Evolutionary conservation across 1,284 basidiomycete species (phyloP).

Genomic region (Exobasidium rhododendri): DNA sequence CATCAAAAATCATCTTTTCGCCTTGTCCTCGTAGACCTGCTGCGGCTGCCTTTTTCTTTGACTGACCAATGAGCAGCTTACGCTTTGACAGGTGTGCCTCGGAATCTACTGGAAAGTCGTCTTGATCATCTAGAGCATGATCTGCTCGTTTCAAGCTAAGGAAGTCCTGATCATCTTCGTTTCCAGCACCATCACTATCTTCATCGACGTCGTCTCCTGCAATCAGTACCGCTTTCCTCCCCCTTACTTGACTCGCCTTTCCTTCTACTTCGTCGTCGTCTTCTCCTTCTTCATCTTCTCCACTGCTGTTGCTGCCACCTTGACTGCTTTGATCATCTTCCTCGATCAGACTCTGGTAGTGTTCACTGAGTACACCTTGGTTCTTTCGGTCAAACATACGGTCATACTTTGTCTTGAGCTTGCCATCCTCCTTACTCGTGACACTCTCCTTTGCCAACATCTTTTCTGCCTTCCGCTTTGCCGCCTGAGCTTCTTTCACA

Average conservation of each 20-base stretch:
- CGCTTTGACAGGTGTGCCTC: constrained; percentile 62
- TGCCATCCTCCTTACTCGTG: background rate
- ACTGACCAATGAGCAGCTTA: constrained; percentile 68
- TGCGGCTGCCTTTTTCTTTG: constrained; percentile 72
- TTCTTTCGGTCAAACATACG: constrained; percentile 97
- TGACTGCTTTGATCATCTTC: constrained; percentile 59
- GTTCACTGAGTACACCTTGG: constrained; percentile 84
- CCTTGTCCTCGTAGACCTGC: constrained; percentile 79
- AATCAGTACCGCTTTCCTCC: constrained; percentile 4
- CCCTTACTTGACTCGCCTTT: background rate
- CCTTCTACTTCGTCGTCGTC: constrained; percentile 20
- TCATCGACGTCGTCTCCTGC: constrained; percentile 16
- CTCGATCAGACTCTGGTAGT: constrained; percentile 84
- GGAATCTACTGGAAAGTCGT: constrained; percentile 22
- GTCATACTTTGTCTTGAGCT: constrained; percentile 79
- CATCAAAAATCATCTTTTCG: constrained; percentile 77
- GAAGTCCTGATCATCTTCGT: constrained; percentile 63
- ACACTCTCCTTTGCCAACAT: background rate
- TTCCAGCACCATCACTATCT: background rate
- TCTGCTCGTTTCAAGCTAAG: constrained; percentile 87
- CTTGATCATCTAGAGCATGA: constrained; percentile 67
- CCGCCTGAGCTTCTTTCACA: constrained; percentile 67
- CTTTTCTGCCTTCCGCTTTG: constrained; percentile 60
- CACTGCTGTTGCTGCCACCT: constrained; percentile 16
- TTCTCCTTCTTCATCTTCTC: constrained; percentile 23